Evolutionary conservation across 2,329 filamentous ascomycete genomes (phyloP).

Genomic region (Parascedosporium putredinis): DNA sequence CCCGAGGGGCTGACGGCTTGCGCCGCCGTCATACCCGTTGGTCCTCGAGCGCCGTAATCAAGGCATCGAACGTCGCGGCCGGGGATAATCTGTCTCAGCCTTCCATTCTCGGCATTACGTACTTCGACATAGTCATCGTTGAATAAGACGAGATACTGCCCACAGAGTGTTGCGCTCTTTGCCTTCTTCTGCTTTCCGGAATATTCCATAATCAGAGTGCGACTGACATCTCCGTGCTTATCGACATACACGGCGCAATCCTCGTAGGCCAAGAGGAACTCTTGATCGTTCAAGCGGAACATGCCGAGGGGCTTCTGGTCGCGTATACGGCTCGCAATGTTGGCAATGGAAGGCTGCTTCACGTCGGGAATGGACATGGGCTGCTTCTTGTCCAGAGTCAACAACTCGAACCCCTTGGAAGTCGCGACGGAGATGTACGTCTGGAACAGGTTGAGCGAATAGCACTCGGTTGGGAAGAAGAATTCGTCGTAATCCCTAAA

Average conservation of each 20-base stretch:
- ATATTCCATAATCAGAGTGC: conserved; percentile 96
- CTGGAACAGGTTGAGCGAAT: conserved; percentile 91
- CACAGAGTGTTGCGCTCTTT: conserved; percentile 76
- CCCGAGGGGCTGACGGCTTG: conserved; percentile 12
- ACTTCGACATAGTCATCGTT: conserved; percentile 97
- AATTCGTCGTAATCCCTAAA: conserved; percentile 99
- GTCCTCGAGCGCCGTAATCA: conserved; percentile 67
- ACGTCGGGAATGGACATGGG: conserved; percentile 89
- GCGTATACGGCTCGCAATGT: conserved; percentile 74
- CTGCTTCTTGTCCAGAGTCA: conserved; percentile 95
- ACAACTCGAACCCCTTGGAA: conserved; percentile 84
- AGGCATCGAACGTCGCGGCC: conserved; percentile 83
- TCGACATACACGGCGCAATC: conserved; percentile 97
- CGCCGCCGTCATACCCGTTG: conserved; percentile 38
- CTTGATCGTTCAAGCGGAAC: conserved; percentile 87
- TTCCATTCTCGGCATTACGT: conserved; percentile 89
- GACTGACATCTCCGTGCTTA: conserved; percentile 91
- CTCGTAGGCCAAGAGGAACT: conserved; percentile 89
- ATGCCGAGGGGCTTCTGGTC: conserved; percentile 84
- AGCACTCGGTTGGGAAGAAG: conserved; percentile 93
- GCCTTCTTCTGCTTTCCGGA: conserved; percentile 78
- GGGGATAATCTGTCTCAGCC: conserved; percentile 86
- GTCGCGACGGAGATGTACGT: conserved; percentile 87
- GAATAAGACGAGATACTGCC: conserved; percentile 84
- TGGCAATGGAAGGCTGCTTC: conserved; percentile 64